Conservation (phyloP, 805 yeast genomes). For the Candida manassasensis region DNA sequence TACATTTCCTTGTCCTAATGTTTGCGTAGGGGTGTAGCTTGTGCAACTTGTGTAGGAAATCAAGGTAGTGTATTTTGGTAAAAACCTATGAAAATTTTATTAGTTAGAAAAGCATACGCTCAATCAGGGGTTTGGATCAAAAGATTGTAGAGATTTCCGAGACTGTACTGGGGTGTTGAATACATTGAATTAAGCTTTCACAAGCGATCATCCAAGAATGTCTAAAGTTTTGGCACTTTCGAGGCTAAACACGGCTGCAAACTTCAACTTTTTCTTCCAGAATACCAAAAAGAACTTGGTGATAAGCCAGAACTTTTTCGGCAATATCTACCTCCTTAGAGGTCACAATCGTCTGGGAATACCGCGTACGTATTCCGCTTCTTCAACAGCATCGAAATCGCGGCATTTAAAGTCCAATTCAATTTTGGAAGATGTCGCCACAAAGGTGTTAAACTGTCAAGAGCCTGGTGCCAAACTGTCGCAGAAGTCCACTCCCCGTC, state of each 20-base stretch:
- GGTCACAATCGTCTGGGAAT: neutral
- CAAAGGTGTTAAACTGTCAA: constrained; percentile 43
- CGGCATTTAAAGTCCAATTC: neutral
- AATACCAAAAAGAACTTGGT: constrained; percentile 28
- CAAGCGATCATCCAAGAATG: too few species aligned
- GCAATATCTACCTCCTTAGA: constrained; percentile 22
- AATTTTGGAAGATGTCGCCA: constrained; percentile 37
- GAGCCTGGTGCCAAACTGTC: constrained; percentile 26
- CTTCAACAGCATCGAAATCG: neutral
- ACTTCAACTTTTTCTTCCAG: constrained; percentile 34
- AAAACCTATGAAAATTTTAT: too few species aligned
- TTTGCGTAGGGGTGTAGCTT: too few species aligned
- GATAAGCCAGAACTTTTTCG: constrained; percentile 31
- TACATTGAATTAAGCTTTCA: too few species aligned
- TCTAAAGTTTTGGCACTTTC: constrained; percentile 11
- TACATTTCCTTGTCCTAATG: too few species aligned
- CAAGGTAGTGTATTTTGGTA: too few species aligned
- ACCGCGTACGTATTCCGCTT: neutral
- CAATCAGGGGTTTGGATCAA: too few species aligned
- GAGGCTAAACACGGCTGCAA: constrained; percentile 19
- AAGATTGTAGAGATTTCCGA: too few species aligned
- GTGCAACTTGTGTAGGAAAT: too few species aligned
- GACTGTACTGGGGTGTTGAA: too few species aligned
- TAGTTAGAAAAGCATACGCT: too few species aligned
- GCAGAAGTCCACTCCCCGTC: constrained; percentile 10